These are phyloP conservation scores for Colletotrichum chlorophyti DNA, from an alignment of 2,329 filamentous ascomycete species.

Conservation along the genomic window DNA sequence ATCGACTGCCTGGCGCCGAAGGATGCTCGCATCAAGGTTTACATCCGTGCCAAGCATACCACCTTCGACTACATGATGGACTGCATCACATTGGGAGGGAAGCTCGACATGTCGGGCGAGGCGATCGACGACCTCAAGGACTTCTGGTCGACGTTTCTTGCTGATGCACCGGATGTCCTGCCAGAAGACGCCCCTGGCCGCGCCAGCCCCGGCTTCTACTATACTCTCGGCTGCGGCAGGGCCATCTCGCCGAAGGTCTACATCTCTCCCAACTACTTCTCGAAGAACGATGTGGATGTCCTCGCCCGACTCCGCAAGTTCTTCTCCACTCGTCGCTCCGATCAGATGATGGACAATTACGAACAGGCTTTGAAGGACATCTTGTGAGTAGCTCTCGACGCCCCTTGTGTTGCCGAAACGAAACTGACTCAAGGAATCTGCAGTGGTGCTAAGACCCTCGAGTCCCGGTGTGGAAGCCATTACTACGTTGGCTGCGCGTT, in stretches of 20 bases:
- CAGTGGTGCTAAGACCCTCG: constrained; percentile 19
- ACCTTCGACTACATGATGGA: constrained; percentile 26
- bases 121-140: constrained; percentile 21
- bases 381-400: constrained; percentile 6
- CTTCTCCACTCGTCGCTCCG: constrained; percentile 19
- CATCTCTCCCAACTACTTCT: constrained; percentile 20
- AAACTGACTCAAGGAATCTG: neutral
- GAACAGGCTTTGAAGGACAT: constrained; percentile 20
- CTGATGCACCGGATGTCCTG: constrained; percentile 7
- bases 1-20: constrained; percentile 19
- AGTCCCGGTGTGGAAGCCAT: constrained; percentile 21
- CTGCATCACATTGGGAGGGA: constrained; percentile 19
- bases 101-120: constrained; percentile 24
- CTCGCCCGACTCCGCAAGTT: constrained; percentile 18
- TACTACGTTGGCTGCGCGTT: constrained; percentile 24
- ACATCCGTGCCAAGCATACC: constrained; percentile 17
- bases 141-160: constrained; percentile 16
- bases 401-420: neutral
- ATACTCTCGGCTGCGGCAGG: constrained; percentile 20
- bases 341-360: constrained; percentile 26
- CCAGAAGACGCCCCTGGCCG: constrained; percentile 16
- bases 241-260: constrained; percentile 24
- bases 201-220: constrained; percentile 23
- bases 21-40: constrained; percentile 22
- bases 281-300: constrained; percentile 16